Conservation (phyloP, 2,329 filamentous ascomycete species). For the Hymenotorrendiella dingleyae region DNA sequence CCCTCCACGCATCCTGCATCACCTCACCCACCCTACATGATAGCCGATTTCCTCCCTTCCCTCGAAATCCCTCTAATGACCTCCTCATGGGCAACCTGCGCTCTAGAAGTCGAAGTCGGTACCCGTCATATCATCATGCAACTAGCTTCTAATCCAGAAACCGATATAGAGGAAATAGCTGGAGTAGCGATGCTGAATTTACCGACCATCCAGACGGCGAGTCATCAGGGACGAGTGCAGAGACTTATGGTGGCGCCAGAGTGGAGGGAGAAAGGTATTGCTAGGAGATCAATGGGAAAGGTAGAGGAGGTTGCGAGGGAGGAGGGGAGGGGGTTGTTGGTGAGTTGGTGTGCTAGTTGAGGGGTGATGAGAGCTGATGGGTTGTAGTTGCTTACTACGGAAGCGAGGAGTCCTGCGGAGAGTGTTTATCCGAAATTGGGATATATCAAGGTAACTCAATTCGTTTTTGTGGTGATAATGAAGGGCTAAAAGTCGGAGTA, state of each 20-base stretch:
- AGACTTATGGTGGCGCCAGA: constrained; percentile 51
- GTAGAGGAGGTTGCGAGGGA: constrained; percentile 48
- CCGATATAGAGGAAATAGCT: constrained; percentile 42
- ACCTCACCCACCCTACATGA: constrained; percentile 45
- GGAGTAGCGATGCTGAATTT: constrained; percentile 51
- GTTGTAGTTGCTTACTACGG: constrained; percentile 42
- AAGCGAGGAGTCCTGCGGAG: constrained; percentile 47
- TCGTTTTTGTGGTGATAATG: background rate
- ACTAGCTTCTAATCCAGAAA: constrained; percentile 32
- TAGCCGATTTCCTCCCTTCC: constrained; percentile 55
- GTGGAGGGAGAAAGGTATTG: constrained; percentile 46
- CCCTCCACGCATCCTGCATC: constrained; percentile 54
- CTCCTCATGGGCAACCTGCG: constrained; percentile 49
- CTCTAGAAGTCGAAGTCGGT: constrained; percentile 41
- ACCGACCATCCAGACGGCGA: constrained; percentile 48
- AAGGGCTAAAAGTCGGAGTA: background rate
- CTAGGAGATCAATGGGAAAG: constrained; percentile 44
- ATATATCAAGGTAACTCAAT: constrained; percentile 40
- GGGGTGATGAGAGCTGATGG: constrained; percentile 8
- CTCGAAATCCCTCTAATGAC: constrained; percentile 50
- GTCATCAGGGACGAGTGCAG: constrained; percentile 49
- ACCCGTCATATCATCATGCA: constrained; percentile 49
- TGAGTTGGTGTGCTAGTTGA: constrained; percentile 32
- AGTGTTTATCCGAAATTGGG: constrained; percentile 49
- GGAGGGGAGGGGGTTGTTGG: constrained; percentile 46